These are phyloP conservation scores for Fallopia convolvulus DNA, from an alignment of 148 eudicot species.

Conservation along the genomic window DNA sequence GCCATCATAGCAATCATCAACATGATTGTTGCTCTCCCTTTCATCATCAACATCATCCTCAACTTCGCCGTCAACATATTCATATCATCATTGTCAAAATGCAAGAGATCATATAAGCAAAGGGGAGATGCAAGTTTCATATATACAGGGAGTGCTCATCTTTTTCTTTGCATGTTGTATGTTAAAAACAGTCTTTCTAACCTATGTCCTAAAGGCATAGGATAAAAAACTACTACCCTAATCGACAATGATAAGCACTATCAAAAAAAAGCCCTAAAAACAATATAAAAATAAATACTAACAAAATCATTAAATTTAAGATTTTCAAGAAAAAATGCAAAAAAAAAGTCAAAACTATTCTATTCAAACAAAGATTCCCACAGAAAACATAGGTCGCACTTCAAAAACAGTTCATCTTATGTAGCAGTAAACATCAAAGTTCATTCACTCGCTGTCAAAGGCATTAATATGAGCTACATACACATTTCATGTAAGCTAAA, in stretches of 20 bases:
- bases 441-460: neutral
- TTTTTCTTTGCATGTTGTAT: neutral
- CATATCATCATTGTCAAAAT: slow-evolving; percentile 11
- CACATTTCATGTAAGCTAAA: neutral
- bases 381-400: neutral
- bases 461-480: neutral
- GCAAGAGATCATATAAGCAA: slow-evolving; percentile 6
- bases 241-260: too few relatives aligned
- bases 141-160: neutral
- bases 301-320: too few relatives aligned
- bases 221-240: too few relatives aligned
- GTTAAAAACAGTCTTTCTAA: neutral
- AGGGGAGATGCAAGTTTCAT: neutral
- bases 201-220: too few relatives aligned
- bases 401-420: neutral
- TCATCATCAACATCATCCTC: slow-evolving; percentile 15
- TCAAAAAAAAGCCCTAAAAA: too few relatives aligned
- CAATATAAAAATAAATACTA: too few relatives aligned
- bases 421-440: neutral
- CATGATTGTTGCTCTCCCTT: slow-evolving; percentile 11
- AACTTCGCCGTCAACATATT: slow-evolving; percentile 1
- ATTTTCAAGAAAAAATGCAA: neutral
- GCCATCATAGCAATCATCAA: slow-evolving; percentile 18
- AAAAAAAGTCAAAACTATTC: neutral
- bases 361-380: neutral